Conservation (phyloP, 257 asterid species). For the Ajuga chamaepitys region DNA sequence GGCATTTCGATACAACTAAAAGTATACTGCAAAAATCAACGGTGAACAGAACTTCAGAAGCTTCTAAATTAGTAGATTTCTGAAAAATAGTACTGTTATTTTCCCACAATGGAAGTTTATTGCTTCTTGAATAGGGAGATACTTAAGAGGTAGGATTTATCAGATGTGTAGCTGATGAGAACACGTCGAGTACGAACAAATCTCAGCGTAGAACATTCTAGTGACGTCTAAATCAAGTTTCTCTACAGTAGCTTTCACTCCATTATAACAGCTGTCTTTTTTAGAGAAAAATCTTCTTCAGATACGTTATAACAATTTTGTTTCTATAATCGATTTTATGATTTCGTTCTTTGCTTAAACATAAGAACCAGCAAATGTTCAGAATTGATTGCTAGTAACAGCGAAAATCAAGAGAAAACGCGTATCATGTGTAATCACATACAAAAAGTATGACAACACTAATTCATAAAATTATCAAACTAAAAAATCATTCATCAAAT, state of each 20-base stretch:
- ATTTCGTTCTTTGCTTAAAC: not conserved
- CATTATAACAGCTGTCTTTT: no score
- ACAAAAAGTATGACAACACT: not conserved
- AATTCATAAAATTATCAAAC: not conserved
- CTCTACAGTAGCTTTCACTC: not conserved
- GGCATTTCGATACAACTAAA: no score
- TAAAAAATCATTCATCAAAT: not conserved
- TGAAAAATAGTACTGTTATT: not conserved
- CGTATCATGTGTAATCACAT: not conserved
- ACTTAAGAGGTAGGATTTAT: not conserved
- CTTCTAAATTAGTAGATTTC: not conserved
- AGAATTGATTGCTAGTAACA: not conserved
- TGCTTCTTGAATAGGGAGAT: constrained; percentile 10
- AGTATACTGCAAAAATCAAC: not conserved
- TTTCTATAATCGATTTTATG: not conserved
- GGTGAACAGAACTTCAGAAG: not conserved
- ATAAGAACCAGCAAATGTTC: not conserved
- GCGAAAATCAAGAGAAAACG: not conserved
- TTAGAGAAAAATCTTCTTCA: not conserved
- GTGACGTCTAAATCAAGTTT: constrained; percentile 2
- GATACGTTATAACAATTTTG: not conserved
- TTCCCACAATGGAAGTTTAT: not conserved
- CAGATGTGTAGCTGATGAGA: not conserved
- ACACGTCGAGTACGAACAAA: not conserved
- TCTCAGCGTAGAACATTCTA: not conserved